Evolutionary conservation across 2,329 filamentous ascomycete genomes (phyloP).

Genomic region (Parastagonospora nodorum): DNA sequence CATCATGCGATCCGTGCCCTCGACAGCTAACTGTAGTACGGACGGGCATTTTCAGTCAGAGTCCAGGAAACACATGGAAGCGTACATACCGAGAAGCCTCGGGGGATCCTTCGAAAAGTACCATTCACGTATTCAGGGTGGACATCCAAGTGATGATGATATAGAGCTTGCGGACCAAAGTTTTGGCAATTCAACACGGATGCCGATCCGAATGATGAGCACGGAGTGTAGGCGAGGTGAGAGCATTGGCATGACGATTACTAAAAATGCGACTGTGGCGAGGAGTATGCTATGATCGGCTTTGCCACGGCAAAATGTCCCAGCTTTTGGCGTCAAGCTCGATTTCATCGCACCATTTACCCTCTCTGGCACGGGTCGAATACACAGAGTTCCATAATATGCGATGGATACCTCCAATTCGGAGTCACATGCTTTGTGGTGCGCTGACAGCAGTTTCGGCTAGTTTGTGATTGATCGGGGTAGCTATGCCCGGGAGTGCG

Average conservation of each 20-base stretch:
- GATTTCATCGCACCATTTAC: too few species aligned
- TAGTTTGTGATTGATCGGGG: too few species aligned
- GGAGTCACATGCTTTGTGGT: too few species aligned
- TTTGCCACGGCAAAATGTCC: too few species aligned
- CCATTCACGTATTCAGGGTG: constrained; percentile 12
- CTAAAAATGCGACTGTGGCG: neutral
- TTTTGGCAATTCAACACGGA: neutral
- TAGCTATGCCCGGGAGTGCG: too few species aligned
- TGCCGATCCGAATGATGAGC: neutral
- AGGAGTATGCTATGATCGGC: neutral
- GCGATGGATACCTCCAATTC: too few species aligned
- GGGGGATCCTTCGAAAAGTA: constrained; percentile 14
- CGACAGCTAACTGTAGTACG: constrained; percentile 13
- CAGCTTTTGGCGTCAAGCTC: too few species aligned
- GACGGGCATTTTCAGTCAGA: neutral
- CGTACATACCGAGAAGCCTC: neutral
- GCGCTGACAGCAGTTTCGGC: too few species aligned
- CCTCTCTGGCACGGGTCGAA: too few species aligned
- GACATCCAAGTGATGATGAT: constrained; percentile 17
- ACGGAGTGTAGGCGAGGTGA: neutral
- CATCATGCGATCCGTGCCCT: constrained; percentile 11
- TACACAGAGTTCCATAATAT: too few species aligned
- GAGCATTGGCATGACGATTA: neutral
- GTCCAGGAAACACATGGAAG: neutral
- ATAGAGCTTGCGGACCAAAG: constrained; percentile 16